phyloP scores from a whole-genome alignment of 495 filamentous ascomycete genomes.

The Penicillium manginii region DNA sequence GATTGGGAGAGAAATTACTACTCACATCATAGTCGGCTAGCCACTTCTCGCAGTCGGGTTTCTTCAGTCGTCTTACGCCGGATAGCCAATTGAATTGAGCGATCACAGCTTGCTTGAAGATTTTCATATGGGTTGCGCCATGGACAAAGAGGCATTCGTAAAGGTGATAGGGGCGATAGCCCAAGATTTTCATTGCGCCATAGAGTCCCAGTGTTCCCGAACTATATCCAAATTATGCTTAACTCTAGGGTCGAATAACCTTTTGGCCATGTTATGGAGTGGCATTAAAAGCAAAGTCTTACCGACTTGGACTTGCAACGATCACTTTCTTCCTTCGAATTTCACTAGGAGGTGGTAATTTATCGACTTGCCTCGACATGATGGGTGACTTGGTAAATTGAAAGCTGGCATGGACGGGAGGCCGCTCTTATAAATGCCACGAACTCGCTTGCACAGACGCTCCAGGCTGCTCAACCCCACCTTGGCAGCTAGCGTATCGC shows the following conservation, averaged over 20 bases:
- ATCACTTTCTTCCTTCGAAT: conserved; percentile 4
- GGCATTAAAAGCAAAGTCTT: background rate
- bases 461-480: background rate
- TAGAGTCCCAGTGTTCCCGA: conserved; percentile 21
- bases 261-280: background rate
- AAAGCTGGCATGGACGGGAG: background rate
- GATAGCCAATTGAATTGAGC: conserved; percentile 20
- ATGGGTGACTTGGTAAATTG: background rate
- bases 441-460: background rate
- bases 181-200: conserved; percentile 16
- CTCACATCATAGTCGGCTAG: conserved; percentile 26
- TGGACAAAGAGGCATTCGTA: conserved; percentile 8
- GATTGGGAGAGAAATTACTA: background rate
- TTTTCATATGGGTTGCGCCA: conserved; percentile 11
- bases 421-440: background rate
- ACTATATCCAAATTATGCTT: background rate
- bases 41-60: conserved; percentile 26
- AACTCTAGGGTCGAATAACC: background rate
- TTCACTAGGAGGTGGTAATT: background rate
- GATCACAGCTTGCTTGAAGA: conserved; percentile 10
- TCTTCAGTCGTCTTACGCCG: conserved; percentile 18
- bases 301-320: conserved; percentile 3
- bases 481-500: background rate
- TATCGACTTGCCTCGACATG: background rate
- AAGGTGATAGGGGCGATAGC: conserved; percentile 19